A percentile compares a stretch with the other conserved stretches of the same genome.
phyloP scores from a whole-genome alignment of 257 asterid genomes.

The Verbena officinalis region DNA sequence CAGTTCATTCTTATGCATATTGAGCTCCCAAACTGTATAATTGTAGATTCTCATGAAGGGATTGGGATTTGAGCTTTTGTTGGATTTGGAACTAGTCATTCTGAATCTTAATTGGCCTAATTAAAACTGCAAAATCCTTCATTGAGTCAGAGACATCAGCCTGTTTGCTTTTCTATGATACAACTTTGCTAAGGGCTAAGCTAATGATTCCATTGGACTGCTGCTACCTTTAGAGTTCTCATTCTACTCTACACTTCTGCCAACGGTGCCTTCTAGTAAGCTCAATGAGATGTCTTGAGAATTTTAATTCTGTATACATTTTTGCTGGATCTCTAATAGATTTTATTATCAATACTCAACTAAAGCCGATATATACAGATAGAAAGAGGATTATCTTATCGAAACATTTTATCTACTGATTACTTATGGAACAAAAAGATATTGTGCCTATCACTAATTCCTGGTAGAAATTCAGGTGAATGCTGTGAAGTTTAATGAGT shows the following conservation, averaged over 20 bases:
- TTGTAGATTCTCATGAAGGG: slow-evolving; percentile 4
- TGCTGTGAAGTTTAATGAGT: slow-evolving; percentile 89
- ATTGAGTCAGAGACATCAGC: slow-evolving; percentile 2
- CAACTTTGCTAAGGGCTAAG: background rate
- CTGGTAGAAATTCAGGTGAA: slow-evolving; percentile 68
- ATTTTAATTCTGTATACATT: background rate
- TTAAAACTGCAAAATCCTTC: background rate
- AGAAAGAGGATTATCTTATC: too few relatives aligned
- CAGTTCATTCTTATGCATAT: background rate
- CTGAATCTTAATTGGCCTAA: slow-evolving; percentile 5
- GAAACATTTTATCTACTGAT: slow-evolving; percentile 1
- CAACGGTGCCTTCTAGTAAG: background rate
- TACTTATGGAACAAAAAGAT: slow-evolving; percentile 19
- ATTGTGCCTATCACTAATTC: too few relatives aligned
- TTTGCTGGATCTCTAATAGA: too few relatives aligned
- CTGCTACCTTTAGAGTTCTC: slow-evolving; percentile 15
- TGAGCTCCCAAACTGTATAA: background rate
- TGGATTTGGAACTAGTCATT: background rate
- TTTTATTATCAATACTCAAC: too few relatives aligned
- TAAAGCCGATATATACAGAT: too few relatives aligned
- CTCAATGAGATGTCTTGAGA: background rate
- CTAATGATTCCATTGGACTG: background rate
- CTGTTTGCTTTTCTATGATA: background rate
- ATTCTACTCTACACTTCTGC: background rate
- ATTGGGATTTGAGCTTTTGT: too few relatives aligned